Evolutionary conservation across 2,329 filamentous ascomycete genomes (phyloP), one percentile per base, ranked within the genome.

Genomic region (Calycina herbarum): DNA sequence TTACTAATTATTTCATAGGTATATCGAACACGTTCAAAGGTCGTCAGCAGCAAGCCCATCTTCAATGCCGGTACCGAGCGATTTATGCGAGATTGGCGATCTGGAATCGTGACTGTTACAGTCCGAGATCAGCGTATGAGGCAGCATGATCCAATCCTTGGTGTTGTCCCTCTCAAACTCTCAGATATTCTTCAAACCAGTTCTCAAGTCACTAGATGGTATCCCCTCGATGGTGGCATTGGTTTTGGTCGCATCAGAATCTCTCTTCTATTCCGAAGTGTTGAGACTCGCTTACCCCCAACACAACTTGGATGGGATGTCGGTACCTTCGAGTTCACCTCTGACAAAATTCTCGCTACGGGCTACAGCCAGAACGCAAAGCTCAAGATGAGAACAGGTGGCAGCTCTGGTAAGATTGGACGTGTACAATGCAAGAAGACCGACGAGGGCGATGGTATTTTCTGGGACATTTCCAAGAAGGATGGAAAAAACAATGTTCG

Each of bases 31-130:
- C 87, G 95, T 74, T 87, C 92, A 42, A 98, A 99, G 82, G 94
- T 94, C 3, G 91, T 96, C 7, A 96, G 91, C 42, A 96, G 92
- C 62, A 94, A 96, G 76, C 95, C 95, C 1, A 97, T 98, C 69
- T 98, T 97, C 84, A 97, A 98, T 72, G 94, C 95, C 2, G 94
- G 94, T 66, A 97, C 94, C 0, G 95, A 99, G 75, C 87, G 90
- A 13, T 98, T 98, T 73, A 82, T 98, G 35, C 89, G 94, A 27
- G 94, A 99, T 75, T 99, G 95, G 95, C 86, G 93, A 69, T 95
- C 92, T 20, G 85, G 86, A 57, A 91, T 97, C 65, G 85, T 96
- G 63, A 97, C 94, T 0, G 84, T 98, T 60, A 91, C 92, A 0
- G 93, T 97, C 17, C 90, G 95, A 31, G 94, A 98, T 76, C 88